Percentiles rank a stretch among this genome's conserved stretches.
Conservation (phyloP, 73 alveolate genomes). For the Stentor coeruleus region DNA sequence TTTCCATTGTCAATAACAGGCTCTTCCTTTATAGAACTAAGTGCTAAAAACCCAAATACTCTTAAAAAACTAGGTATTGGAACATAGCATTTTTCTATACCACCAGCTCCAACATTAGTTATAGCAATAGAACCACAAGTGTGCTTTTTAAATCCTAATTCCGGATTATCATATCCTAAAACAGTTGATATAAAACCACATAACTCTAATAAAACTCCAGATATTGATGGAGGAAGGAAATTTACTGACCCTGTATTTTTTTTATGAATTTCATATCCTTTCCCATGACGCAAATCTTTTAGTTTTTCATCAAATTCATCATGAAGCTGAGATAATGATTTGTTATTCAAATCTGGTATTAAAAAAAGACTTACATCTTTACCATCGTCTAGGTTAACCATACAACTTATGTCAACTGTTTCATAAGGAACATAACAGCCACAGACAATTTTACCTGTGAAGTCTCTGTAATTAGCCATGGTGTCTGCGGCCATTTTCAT, state of each 20-base stretch:
- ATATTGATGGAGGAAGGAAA: not conserved
- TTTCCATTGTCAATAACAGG: not conserved
- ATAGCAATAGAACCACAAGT: not conserved
- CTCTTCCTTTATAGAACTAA: not conserved
- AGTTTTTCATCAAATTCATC: not conserved
- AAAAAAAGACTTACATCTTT: not conserved
- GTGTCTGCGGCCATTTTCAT: not conserved
- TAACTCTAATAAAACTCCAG: not conserved
- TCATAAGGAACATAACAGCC: not conserved
- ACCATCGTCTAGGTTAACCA: not conserved
- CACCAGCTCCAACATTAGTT: not conserved
- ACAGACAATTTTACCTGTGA: not conserved
- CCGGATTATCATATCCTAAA: not conserved
- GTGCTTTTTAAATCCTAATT: not conserved
- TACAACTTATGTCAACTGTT: not conserved
- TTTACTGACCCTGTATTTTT: not conserved
- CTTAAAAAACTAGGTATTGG: not conserved
- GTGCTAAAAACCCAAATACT: not conserved
- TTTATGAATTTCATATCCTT: not conserved
- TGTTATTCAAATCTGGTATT: not conserved
- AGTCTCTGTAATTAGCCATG: not conserved
- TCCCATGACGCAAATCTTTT: not conserved
- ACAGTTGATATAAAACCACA: no score
- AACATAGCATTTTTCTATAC: not conserved
- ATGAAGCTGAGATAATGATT: not conserved